Evolutionary conservation across 2,329 filamentous ascomycete species (phyloP).

Genomic region (Epichloe uncinata): DNA sequence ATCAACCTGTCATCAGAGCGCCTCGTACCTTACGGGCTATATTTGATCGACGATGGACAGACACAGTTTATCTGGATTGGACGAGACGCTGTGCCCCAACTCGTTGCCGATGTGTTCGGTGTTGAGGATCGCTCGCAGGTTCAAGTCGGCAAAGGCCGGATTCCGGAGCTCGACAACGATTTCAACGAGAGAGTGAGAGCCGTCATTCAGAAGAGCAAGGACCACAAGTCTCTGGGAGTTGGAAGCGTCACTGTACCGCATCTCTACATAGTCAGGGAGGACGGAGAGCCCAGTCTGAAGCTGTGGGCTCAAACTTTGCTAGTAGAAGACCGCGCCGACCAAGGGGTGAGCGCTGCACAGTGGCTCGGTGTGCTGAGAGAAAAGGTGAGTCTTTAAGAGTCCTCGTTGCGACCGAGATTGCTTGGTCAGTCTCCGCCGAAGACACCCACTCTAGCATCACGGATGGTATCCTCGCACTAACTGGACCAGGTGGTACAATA

Average conservation of each 20-base stretch:
- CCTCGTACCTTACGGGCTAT: conserved; percentile 79
- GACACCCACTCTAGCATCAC: background rate
- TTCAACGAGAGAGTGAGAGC: conserved; percentile 90
- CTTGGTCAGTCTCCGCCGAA: background rate
- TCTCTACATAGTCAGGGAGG: conserved; percentile 85
- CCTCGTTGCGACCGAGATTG: background rate
- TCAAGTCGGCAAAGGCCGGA: conserved; percentile 76
- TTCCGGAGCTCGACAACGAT: conserved; percentile 85
- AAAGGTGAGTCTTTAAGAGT: conserved; percentile 50
- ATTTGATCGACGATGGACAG: conserved; percentile 93
- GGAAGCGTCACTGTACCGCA: conserved; percentile 90
- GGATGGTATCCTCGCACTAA: background rate
- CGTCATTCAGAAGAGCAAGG: conserved; percentile 82
- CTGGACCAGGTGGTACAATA: conserved; percentile 2
- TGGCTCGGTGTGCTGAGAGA: conserved; percentile 87
- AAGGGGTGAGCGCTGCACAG: conserved; percentile 82
- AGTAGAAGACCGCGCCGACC: conserved; percentile 88
- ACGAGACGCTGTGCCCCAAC: conserved; percentile 78
- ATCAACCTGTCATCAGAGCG: conserved; percentile 80
- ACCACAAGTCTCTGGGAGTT: conserved; percentile 74
- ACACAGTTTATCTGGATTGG: conserved; percentile 97
- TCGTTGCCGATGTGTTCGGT: conserved; percentile 83
- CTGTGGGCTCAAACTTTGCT: conserved; percentile 94
- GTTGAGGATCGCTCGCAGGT: conserved; percentile 70
- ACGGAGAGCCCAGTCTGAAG: conserved; percentile 88